Conservation (phyloP, 2,329 filamentous ascomycete genomes). For the Cryphonectria naterciae region DNA sequence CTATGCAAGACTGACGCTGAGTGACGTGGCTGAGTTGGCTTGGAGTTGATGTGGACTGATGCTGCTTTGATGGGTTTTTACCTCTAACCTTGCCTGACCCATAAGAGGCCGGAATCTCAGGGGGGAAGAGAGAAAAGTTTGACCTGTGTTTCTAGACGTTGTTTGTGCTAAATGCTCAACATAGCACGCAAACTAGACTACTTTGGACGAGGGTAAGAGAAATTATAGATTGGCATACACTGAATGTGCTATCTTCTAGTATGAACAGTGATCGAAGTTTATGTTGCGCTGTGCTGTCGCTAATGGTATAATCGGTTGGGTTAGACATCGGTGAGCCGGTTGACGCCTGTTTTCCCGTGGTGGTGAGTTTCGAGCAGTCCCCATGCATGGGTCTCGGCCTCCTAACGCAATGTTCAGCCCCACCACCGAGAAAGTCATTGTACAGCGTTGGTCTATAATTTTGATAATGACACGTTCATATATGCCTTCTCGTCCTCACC, state of each 20-base stretch:
- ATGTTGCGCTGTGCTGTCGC: background rate
- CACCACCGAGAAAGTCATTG: background rate
- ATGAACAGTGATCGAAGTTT: background rate
- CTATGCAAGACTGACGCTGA: background rate
- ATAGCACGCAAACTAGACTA: background rate
- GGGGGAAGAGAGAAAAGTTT: background rate
- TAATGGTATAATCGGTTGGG: background rate
- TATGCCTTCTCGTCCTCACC: constrained; percentile 27
- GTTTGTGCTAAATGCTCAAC: background rate
- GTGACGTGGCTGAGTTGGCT: background rate
- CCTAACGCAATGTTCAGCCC: background rate
- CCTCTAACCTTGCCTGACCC: background rate
- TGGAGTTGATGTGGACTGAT: background rate
- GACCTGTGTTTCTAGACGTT: background rate
- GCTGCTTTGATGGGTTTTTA: background rate
- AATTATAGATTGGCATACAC: background rate
- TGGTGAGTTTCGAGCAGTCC: background rate
- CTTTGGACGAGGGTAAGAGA: background rate
- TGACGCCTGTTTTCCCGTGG: background rate
- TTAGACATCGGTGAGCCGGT: background rate
- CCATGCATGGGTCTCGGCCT: background rate
- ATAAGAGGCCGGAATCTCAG: background rate
- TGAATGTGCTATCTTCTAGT: background rate
- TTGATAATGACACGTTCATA: background rate
- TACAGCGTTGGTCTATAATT: background rate